A percentile compares a stretch with the other conserved stretches of the same genome.
Conservation (phyloP, 129 eudicot genomes). For the Silybum marianum region DNA sequence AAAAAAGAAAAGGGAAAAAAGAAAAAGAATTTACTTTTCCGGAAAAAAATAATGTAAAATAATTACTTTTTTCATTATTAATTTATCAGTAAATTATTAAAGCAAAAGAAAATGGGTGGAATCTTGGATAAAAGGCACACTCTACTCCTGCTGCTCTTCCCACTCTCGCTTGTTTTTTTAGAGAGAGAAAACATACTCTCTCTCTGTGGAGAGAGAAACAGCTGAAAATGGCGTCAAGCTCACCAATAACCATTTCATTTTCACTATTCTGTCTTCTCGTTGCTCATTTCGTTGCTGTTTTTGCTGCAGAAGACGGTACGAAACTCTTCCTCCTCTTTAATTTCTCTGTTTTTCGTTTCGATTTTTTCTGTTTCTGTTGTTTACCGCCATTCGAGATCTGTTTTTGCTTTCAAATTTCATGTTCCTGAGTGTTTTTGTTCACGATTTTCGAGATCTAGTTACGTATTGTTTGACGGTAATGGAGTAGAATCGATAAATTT, state of each 20-base stretch:
- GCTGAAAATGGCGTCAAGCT: conserved; percentile 12
- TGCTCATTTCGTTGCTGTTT: conserved; percentile 9
- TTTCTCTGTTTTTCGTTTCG: conserved; percentile 1
- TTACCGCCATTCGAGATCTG: conserved; percentile 16
- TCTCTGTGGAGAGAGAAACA: conserved; percentile 21
- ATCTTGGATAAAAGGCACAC: conserved; percentile 36
- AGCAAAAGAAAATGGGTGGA: conserved; percentile 15
- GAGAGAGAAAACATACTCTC: conserved; percentile 9
- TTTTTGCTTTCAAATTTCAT: not conserved
- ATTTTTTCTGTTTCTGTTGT: not conserved
- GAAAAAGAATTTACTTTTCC: conserved; percentile 32
- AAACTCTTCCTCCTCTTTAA: conserved; percentile 2
- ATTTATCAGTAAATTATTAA: conserved; percentile 12
- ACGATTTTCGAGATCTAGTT: not conserved
- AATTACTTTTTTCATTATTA: not conserved
- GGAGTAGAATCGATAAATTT: conserved; percentile 1
- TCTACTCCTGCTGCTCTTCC: conserved; percentile 6
- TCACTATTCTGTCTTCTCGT: conserved; percentile 21
- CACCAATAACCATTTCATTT: conserved; percentile 15
- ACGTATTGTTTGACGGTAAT: not conserved
- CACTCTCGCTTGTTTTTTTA: conserved; percentile 13
- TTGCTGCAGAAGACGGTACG: conserved; percentile 36
- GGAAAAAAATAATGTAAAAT: conserved; percentile 17
- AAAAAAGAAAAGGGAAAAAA: not conserved
- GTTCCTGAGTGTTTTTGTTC: not conserved